Evolutionary conservation across 2,329 filamentous ascomycete species (phyloP), one percentile per base, ranked within the genome.

Genomic region (Emergomyces pasteurianus): DNA sequence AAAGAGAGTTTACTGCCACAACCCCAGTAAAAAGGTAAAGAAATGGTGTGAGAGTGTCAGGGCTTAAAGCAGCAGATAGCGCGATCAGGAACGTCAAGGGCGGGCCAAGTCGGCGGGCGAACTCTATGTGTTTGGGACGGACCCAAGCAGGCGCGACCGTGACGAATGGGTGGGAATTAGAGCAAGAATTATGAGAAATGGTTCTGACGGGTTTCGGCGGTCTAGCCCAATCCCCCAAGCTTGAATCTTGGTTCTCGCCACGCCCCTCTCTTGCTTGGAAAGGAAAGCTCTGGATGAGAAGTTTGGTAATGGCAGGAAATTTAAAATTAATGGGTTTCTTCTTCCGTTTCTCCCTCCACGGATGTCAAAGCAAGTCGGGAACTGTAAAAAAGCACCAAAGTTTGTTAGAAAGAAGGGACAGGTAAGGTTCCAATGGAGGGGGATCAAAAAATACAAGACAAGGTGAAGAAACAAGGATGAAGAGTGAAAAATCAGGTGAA

Each of bases 41-140:
- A 5, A n/a, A n/a, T 31, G 8, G 26, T n/a, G 31, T 34, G 50
- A 55, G 21, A 36, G 28, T 21, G 28, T n/a, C 52, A 53, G 52
- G 52, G 52, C 31, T 55, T 55, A 55, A 55, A 40, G 52, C 52
- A 55, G 52, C 52, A 55, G 52, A 55, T 55, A 55, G 52, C 52
- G 52, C 52, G 52, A 55, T 55, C 52, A 55, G 52, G 52, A 55
- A 55, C 52, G 34, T 55, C 26, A 55, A 40, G 52, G 52, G 52
- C 52, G 34, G 34, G 52, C 52, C 34, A 40, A 40, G 40, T 55
- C 52, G 52, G 34, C 52, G 52, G 52, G 52, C 52, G 34, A 55
- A 55, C 31, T 55, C 52, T 38, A 55, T 38, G 52, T n/a, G 14
- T 36, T 23, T 55, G 34, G 52, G 52, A 38, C n/a, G 34, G 34